Conservation (phyloP, 1,139 yeast species). For the Yamadazyma kanchanaburiensis region DNA sequence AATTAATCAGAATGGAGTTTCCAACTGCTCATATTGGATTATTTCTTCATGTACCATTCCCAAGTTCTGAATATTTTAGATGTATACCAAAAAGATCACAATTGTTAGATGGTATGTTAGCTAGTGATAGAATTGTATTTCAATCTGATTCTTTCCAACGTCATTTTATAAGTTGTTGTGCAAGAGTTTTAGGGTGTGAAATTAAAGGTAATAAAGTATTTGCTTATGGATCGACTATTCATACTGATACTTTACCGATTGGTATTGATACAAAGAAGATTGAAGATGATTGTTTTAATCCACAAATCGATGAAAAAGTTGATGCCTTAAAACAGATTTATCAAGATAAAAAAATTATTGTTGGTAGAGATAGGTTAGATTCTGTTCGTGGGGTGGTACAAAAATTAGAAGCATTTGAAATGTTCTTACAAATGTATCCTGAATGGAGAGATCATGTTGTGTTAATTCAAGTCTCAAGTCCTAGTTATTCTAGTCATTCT, state of each 20-base stretch:
- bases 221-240: conserved; percentile 74
- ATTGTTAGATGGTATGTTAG: conserved; percentile 85
- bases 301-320: conserved; percentile 33
- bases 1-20: conserved; percentile 74
- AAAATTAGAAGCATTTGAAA: conserved; percentile 75
- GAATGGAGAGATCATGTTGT: conserved; percentile 89
- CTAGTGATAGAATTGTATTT: conserved; percentile 82
- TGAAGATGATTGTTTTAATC: conserved; percentile 53
- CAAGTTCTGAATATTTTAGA: conserved; percentile 92
- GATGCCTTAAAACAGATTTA: conserved; percentile 62
- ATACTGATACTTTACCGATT: conserved; percentile 75
- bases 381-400: conserved; percentile 81
- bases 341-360: conserved; percentile 69
- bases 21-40: conserved; percentile 82
- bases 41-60: conserved; percentile 88
- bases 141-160: conserved; percentile 84
- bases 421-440: conserved; percentile 84
- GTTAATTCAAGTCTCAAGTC: conserved; percentile 87
- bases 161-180: conserved; percentile 87
- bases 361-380: conserved; percentile 81
- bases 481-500: conserved; percentile 53
- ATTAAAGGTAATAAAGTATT: conserved; percentile 55
- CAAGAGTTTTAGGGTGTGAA: conserved; percentile 75
- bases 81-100: conserved; percentile 81
- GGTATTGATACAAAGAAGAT: conserved; percentile 76